Conservation (phyloP, 108 stramenopile genomes). For the Cyclotella atomus region DNA sequence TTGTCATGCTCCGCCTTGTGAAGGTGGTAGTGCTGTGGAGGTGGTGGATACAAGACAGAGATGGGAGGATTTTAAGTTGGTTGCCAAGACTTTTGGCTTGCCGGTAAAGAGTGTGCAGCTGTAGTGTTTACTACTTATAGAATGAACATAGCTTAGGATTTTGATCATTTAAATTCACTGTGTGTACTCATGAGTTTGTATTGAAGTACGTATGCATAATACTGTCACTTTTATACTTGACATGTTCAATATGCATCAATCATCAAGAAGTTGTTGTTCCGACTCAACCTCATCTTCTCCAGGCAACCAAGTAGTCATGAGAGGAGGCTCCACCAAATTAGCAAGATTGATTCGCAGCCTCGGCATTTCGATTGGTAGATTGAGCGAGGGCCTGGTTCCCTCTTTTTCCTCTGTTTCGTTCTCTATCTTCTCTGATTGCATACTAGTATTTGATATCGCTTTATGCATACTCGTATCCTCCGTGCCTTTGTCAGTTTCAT, state of each 20-base stretch:
- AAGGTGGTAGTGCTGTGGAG: slow-evolving; percentile 9
- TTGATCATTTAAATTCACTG: not conserved
- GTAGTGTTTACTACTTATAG: not conserved
- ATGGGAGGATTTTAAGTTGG: slow-evolving; percentile 16
- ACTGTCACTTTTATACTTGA: too few relatives aligned
- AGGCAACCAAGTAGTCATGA: slow-evolving; percentile 43
- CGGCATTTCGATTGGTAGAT: slow-evolving; percentile 31
- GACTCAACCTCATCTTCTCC: slow-evolving; percentile 5
- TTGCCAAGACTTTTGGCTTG: slow-evolving; percentile 7
- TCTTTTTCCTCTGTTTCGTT: too few relatives aligned
- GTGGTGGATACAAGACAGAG: slow-evolving; percentile 8
- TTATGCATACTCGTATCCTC: too few relatives aligned
- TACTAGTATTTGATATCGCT: too few relatives aligned
- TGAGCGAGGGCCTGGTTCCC: too few relatives aligned
- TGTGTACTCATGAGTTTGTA: too few relatives aligned
- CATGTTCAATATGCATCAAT: too few relatives aligned
- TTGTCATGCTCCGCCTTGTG: slow-evolving; percentile 23
- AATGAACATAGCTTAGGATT: not conserved
- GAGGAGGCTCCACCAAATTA: slow-evolving; percentile 40
- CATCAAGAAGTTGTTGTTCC: not conserved
- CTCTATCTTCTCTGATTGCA: too few relatives aligned
- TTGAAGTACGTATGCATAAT: too few relatives aligned
- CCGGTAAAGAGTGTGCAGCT: slow-evolving; percentile 10
- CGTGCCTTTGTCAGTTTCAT: not conserved
- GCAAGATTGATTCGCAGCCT: slow-evolving; percentile 35